These are phyloP conservation scores for Penicillium maclennaniae DNA, from an alignment of 495 filamentous ascomycete species.

Conservation along the genomic window DNA sequence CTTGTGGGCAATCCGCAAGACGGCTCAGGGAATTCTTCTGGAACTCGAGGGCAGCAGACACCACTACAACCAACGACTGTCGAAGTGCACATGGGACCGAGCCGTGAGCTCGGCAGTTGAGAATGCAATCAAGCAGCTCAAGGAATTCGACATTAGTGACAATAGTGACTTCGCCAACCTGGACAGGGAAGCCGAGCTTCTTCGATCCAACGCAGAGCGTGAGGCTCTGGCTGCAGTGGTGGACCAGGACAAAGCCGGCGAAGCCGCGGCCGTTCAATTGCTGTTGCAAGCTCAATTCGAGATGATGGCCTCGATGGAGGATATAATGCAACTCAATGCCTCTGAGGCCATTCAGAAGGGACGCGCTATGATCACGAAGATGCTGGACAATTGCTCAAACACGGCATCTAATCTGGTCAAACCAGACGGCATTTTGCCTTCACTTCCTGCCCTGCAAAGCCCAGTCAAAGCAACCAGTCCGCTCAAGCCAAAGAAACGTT, in stretches of 20 bases:
- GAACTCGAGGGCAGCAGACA: constrained; percentile 87
- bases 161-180: constrained; percentile 68
- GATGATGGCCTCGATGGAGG: constrained; percentile 73
- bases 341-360: constrained; percentile 76
- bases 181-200: constrained; percentile 74
- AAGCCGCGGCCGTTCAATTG: constrained; percentile 71
- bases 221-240: constrained; percentile 73
- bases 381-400: constrained; percentile 70
- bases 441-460: constrained; percentile 41
- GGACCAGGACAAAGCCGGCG: constrained; percentile 79
- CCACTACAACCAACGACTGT: constrained; percentile 78
- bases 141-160: constrained; percentile 68
- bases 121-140: constrained; percentile 74
- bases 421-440: constrained; percentile 71
- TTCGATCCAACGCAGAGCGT: constrained; percentile 78
- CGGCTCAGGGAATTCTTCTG: constrained; percentile 77
- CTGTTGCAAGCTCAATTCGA: constrained; percentile 90
- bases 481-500: constrained; percentile 68
- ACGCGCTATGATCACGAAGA: constrained; percentile 69
- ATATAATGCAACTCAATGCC: constrained; percentile 75
- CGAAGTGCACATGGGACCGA: constrained; percentile 80
- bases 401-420: constrained; percentile 81
- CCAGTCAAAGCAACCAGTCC: constrained; percentile 63
- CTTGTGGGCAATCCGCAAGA: constrained; percentile 74
- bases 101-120: constrained; percentile 82